phyloP scores from a whole-genome alignment of 805 yeast genomes.

The Kodamaea nitidulidarum region DNA sequence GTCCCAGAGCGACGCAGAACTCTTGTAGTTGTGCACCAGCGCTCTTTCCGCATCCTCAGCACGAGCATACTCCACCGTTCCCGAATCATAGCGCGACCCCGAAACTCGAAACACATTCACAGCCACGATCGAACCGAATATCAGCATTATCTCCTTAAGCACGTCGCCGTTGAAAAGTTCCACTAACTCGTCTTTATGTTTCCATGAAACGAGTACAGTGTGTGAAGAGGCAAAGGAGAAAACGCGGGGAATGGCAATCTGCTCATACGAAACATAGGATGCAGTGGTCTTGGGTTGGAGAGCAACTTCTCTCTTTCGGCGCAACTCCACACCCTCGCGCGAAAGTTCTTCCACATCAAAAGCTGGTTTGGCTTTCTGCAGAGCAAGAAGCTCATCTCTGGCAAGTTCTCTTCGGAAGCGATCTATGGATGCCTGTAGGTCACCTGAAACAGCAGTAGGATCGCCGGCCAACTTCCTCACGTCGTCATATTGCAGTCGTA shows the following conservation, averaged over 20 bases:
- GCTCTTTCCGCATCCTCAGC: conserved; percentile 32
- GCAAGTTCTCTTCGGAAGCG: conserved; percentile 7
- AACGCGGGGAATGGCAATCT: conserved; percentile 14
- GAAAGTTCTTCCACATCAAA: conserved; percentile 5
- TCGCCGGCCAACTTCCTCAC: conserved; percentile 16
- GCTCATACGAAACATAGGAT: conserved; percentile 18
- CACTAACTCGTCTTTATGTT: conserved; percentile 33
- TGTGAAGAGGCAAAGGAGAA: conserved; percentile 4
- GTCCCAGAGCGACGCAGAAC: conserved; percentile 45
- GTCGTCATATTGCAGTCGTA: conserved; percentile 29
- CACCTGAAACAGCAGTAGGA: conserved; percentile 5
- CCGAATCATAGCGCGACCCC: conserved; percentile 34
- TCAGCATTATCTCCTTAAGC: conserved; percentile 38
- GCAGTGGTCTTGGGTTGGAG: conserved; percentile 1
- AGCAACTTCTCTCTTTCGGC: conserved; percentile 22
- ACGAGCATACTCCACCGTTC: conserved; percentile 28
- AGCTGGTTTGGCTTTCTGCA: conserved; percentile 1
- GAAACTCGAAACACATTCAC: conserved; percentile 3
- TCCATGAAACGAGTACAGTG: conserved; percentile 42
- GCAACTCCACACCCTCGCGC: conserved; percentile 24
- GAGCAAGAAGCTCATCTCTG: conserved; percentile 10
- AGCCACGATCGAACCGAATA: conserved; percentile 39
- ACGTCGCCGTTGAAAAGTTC: conserved; percentile 29
- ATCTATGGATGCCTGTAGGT: conserved; percentile 1
- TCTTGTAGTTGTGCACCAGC: conserved; percentile 37